Evolutionary conservation across 768 basidiomycete genomes (phyloP), one percentile per base, ranked within the genome.

Genomic region (Clitopilus passeckerianus): DNA sequence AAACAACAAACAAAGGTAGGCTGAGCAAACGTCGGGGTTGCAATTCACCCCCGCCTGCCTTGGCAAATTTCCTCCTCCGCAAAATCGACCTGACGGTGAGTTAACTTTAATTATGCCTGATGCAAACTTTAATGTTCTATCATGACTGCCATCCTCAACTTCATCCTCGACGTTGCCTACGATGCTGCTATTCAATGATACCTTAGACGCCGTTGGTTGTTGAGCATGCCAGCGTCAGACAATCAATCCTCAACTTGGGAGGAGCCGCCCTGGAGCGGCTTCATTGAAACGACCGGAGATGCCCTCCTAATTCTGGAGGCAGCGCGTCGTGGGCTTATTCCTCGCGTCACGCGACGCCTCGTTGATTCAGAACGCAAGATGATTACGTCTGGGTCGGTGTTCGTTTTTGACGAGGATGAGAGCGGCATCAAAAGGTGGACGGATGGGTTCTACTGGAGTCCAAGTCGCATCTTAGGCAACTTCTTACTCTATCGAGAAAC

Each of bases 361-460:
- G 91, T 94, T 61, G 95, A 97, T 70, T 83, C 90, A 33, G 95
- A 98, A 72, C 84, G 93, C 59, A 89, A 86, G 68, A 92, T 96
- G 88, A 95, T 98, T 70, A 87, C 87, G 16, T 91, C 89, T 6
- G 95, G 95, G 59, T 91, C 90, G 6, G 93, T 98, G 10, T 98
- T 98, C 67, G 95, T 97, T 64, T 98, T 97, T 68, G 93, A 98
- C 72, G 95, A 97, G 77, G 90, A 93, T 67, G 94, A 96, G 75
- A 93, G 91, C 67, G 94, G 95, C 24, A 98, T 98, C 77, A 96
- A 95, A 77, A 83, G 95, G 46, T 97, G 95, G 92, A 98, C 95
- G 1, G 95, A 98, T 74, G 94, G 95, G n/a, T 88, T 91, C 70
- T 90, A 90, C 70, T 97, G 95, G 95, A 91, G 89, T 64, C 95